phyloP scores from a whole-genome alignment of 1,284 basidiomycete species.

The Pulchroboletus neoregius region DNA sequence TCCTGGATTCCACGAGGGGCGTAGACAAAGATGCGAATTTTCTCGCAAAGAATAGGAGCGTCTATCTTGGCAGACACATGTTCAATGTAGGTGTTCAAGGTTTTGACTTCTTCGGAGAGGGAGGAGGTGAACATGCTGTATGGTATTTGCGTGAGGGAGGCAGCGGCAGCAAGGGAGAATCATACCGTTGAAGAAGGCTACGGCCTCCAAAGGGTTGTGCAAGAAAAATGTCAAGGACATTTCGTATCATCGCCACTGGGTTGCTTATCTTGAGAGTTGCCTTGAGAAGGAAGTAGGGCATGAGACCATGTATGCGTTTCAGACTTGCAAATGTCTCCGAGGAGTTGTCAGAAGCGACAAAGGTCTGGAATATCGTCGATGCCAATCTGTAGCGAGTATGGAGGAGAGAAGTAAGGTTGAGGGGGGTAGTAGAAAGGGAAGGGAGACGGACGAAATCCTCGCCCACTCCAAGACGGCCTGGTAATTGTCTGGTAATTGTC shows the following conservation, averaged over 20 bases:
- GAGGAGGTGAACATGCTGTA: conserved; percentile 91
- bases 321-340: conserved; percentile 86
- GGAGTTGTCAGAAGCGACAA: conserved; percentile 89
- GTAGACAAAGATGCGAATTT: conserved; percentile 82
- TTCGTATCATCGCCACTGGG: conserved; percentile 93
- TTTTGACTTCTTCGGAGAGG: conserved; percentile 83
- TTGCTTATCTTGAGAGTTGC: conserved; percentile 91
- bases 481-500: conserved; percentile 82
- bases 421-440: conserved; percentile 8
- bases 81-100: conserved; percentile 81
- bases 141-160: conserved; percentile 10
- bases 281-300: conserved; percentile 98
- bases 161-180: neutral
- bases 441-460: conserved; percentile 76
- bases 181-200: conserved; percentile 82
- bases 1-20: conserved; percentile 87
- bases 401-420: conserved; percentile 12
- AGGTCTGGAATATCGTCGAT: conserved; percentile 93
- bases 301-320: conserved; percentile 92
- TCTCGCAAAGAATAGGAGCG: conserved; percentile 84
- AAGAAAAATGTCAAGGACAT: conserved; percentile 91
- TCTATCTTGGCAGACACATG: conserved; percentile 86
- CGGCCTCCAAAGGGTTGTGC: conserved; percentile 95
- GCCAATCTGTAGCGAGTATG: conserved; percentile 56
- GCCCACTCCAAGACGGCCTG: conserved; percentile 94